Evolutionary conservation across 768 basidiomycete species (phyloP), one percentile per base, ranked within the genome.

Genomic region (Tylopilus sp.): DNA sequence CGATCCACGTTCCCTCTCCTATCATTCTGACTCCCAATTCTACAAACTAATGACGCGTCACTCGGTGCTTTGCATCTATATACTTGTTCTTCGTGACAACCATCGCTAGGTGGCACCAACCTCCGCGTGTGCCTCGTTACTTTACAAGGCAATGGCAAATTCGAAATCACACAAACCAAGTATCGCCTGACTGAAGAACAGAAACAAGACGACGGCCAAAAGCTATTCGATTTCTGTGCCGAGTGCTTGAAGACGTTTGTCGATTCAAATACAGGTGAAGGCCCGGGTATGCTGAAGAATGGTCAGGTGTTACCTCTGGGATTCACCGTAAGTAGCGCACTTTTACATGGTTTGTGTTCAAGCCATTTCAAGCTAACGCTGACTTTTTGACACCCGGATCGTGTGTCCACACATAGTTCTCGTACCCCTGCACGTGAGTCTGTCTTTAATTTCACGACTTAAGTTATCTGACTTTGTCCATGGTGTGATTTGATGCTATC

Each of bases 61-160:
- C n/a, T n/a, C n/a, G n/a, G n/a, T n/a, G 33, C 14, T 40, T 29
- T 9, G 17, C 31, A 46, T 34, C 13, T 4, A 10, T 22, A 14
- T 28, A 13, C 30, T 30, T 19, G 13, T 25, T 25, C 41, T 12
- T 11, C 33, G 25, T 41, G 37, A 26, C 40, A 16, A 34, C 6
- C n/a, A 6, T 50, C 28, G 1, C 17, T 54, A 91, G 90, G 91
- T 47, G 95, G 95, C 30, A 98, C 96, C 22, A 98, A 99, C 66
- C 81, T 99, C n/a, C 93, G 97, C 40, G 97, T 98, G 40, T 99
- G 97, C 73, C 86, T 97, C 40, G 96, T 99, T 45, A 89, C 86
- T 26, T 76, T 99, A 3, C 84, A 89, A 60, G 97, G 97, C 24
- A 81, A 85, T 11, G 96, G 97, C 54, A 95, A 96, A 76, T 99